These are phyloP conservation scores for Sophora flavescens DNA, from an alignment of 306 rosid species.

Conservation along the genomic window DNA sequence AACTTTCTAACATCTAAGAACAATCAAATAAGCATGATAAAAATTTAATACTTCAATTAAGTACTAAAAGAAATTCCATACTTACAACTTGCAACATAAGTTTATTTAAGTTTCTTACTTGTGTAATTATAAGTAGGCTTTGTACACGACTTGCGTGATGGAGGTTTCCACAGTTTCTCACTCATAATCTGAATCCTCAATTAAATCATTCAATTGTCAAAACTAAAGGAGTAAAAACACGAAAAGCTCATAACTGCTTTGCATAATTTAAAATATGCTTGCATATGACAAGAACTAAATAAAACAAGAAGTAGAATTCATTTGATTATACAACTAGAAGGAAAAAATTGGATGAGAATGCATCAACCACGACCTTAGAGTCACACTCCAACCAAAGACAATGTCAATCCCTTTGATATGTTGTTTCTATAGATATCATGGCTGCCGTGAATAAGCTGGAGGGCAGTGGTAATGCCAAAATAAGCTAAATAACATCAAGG, in stretches of 20 bases:
- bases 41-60: slow-evolving; percentile 17
- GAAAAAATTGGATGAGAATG: too few species aligned
- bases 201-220: slow-evolving; percentile 64
- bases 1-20: slow-evolving; percentile 12
- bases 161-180: slow-evolving; percentile 86
- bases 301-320: not conserved
- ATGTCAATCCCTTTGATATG: too few species aligned
- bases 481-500: too few species aligned
- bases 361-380: too few species aligned
- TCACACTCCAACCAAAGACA: too few species aligned
- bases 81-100: slow-evolving; percentile 6
- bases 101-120: slow-evolving; percentile 56
- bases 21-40: slow-evolving; percentile 15
- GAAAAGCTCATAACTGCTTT: slow-evolving; percentile 55
- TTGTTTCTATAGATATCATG: too few species aligned
- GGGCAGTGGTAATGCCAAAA: too few species aligned
- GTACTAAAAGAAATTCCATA: slow-evolving; percentile 5
- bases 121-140: slow-evolving; percentile 71
- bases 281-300: slow-evolving; percentile 18
- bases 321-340: not conserved
- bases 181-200: slow-evolving; percentile 33
- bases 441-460: too few species aligned
- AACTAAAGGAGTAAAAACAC: slow-evolving; percentile 60
- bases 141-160: slow-evolving; percentile 68
- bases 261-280: slow-evolving; percentile 34